Evolutionary conservation across 2,329 filamentous ascomycete species (phyloP).

Genomic region (Xylariaceae sp.): DNA sequence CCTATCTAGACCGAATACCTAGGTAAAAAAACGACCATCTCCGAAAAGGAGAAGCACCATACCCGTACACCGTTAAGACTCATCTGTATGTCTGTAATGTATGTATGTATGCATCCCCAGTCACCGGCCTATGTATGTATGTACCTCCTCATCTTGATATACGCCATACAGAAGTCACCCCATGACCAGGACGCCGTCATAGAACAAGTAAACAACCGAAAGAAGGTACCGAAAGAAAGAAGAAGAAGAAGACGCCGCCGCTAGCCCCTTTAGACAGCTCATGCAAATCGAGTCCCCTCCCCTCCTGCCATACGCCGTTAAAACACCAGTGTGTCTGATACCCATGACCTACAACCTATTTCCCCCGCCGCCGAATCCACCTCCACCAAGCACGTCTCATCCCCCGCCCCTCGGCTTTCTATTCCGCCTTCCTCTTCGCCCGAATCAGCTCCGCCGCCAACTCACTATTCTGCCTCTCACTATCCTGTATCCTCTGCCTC

Average conservation of each 20-base stretch:
- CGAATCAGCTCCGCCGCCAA: slow-evolving; percentile 31
- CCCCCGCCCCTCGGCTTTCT: slow-evolving; percentile 12
- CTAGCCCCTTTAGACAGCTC: slow-evolving; percentile 1
- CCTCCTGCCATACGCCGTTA: background rate
- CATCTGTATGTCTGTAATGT: too few relatives aligned
- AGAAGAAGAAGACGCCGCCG: slow-evolving; percentile 6
- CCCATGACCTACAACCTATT: slow-evolving; percentile 8
- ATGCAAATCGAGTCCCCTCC: background rate
- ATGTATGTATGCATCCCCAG: too few relatives aligned
- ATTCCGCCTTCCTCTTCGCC: slow-evolving; percentile 27
- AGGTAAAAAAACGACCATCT: too few relatives aligned
- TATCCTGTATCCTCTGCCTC: slow-evolving; percentile 54
- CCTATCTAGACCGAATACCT: too few relatives aligned
- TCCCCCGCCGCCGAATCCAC: background rate
- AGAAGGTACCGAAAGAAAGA: too few relatives aligned
- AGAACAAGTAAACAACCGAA: background rate
- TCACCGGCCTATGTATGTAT: too few relatives aligned
- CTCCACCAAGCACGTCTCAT: slow-evolving; percentile 1
- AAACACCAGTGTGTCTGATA: slow-evolving; percentile 2
- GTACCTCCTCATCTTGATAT: background rate
- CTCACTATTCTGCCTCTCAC: slow-evolving; percentile 32
- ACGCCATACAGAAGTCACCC: background rate
- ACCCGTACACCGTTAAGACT: too few relatives aligned
- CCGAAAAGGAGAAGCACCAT: too few relatives aligned
- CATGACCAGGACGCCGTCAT: background rate